Base-by-base conservation (phyloP, 192 early-diverging fungal genomes). In the Glomus cerebriforme region DNA sequence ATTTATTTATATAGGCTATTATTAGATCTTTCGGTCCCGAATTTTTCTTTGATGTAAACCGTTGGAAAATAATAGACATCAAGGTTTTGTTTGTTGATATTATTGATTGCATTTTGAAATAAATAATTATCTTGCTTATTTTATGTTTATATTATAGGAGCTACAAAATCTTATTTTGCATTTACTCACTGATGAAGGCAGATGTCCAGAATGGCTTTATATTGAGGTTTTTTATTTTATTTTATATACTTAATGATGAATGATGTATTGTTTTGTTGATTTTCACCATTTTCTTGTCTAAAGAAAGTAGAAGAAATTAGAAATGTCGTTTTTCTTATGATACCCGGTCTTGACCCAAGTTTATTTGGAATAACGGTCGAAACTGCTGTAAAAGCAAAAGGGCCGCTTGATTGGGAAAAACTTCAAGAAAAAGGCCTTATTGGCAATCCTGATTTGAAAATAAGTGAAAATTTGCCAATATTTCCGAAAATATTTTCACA, bases 251-350 rank as follows among this genome's bases (percentile, higher is more conserved):
- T 64, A 26, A 12, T 64, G 3, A 31, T 31, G 12, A 3, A 22
- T 29, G 3, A 17, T 31, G 4, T 17, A 3, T 31, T 64, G 2
- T 31, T 6, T 2, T 17, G 31, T 64, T 64, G 7, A 17, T 31
- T 15, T 64, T 22, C 26, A 7, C 13, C 19, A 26, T 60, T 24
- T 22, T 22, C 10, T 54, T 17, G 6, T 64, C 17, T 15, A 7
- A 64, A 64, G 29, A 31, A 31, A 27, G n/a, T 0, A 13, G 5
- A 64, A 15, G 27, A 64, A 13, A 64, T 64, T 31, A 64, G 31
- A 64, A 32, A 64, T 5, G 62, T 64, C 24, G 62, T 64, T 64
- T 31, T 31, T 64, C 62, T 64, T 17, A 64, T 64, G 62, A 31
- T 64, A 26, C 62, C 62, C 10, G 62, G 62, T 17, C 26, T 64